A percentile compares a stretch with the other conserved stretches of the same genome.
Evolutionary conservation across 2,329 filamentous ascomycete genomes (phyloP).

Genomic region (Cryphonectria parasitica): DNA sequence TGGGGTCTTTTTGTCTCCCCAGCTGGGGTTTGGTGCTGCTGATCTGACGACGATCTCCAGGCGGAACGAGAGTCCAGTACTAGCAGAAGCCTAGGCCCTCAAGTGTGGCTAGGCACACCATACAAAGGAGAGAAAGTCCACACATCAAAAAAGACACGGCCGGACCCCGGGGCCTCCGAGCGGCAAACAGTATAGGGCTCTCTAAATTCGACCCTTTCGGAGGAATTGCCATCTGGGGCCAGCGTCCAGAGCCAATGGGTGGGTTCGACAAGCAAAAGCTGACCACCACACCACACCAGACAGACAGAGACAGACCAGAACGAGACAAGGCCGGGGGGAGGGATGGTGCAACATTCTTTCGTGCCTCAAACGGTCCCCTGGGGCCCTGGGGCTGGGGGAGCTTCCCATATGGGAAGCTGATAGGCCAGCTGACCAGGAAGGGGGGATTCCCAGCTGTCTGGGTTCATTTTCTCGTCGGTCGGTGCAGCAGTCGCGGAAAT

Average conservation of each 20-base stretch:
- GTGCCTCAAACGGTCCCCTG: neutral
- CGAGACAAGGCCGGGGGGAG: neutral
- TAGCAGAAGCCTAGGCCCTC: neutral
- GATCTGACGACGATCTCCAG: neutral
- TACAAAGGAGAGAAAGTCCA: neutral
- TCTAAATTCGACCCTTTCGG: neutral
- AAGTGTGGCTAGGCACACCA: neutral
- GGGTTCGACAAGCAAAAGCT: neutral
- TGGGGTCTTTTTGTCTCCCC: neutral
- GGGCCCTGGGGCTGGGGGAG: neutral
- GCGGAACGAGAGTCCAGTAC: neutral
- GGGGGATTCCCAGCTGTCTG: slow-evolving; percentile 6
- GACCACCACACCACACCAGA: neutral
- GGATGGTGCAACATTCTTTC: neutral
- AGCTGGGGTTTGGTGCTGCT: neutral
- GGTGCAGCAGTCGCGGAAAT: neutral
- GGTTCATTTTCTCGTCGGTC: neutral
- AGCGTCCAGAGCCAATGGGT: neutral
- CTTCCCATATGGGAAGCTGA: slow-evolving; percentile 7
- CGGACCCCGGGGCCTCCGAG: neutral
- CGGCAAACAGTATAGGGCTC: neutral
- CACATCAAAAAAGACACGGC: neutral
- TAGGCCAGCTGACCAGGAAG: neutral
- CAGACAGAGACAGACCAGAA: neutral
- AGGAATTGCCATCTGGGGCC: neutral